These are phyloP conservation scores for Aspergillus spinulosporus DNA, from an alignment of 2,329 filamentous ascomycete species.

Conservation along the genomic window DNA sequence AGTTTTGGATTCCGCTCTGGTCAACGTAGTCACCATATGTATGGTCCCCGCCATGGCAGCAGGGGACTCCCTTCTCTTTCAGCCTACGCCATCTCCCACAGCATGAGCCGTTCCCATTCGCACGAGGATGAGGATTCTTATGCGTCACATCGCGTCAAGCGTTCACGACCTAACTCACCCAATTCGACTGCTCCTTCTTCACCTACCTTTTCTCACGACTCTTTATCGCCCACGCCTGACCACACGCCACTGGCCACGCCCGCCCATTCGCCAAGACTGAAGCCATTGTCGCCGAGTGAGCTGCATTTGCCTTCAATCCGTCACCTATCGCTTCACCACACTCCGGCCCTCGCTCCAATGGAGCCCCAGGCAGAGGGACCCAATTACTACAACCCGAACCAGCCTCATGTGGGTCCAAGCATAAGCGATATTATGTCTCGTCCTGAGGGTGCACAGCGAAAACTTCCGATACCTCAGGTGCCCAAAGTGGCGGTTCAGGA, in stretches of 20 bases:
- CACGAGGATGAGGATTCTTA: slow-evolving; percentile 76
- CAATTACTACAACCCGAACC: slow-evolving; percentile 58
- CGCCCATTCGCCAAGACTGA: slow-evolving; percentile 87
- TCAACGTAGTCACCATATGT: slow-evolving; percentile 50
- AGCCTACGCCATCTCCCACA: slow-evolving; percentile 71
- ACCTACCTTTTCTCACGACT: slow-evolving; percentile 94
- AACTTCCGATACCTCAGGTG: slow-evolving; percentile 84
- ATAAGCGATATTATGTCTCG: slow-evolving; percentile 92
- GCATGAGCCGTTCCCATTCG: slow-evolving; percentile 88
- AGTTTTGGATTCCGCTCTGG: slow-evolving; percentile 45
- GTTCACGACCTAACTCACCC: slow-evolving; percentile 88
- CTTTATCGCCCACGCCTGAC: slow-evolving; percentile 89
- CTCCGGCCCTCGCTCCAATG: slow-evolving; percentile 69
- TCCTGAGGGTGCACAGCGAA: slow-evolving; percentile 82
- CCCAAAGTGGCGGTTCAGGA: slow-evolving; percentile 88
- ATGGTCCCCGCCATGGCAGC: slow-evolving; percentile 46
- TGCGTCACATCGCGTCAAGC: slow-evolving; percentile 68
- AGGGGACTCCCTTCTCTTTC: slow-evolving; percentile 73
- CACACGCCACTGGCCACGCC: slow-evolving; percentile 98
- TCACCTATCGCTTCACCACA: slow-evolving; percentile 65
- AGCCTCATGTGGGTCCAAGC: slow-evolving; percentile 67
- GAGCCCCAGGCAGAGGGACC: slow-evolving; percentile 64
- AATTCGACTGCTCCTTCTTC: slow-evolving; percentile 95
- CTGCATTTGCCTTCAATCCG: slow-evolving; percentile 86
- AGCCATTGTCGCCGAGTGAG: slow-evolving; percentile 69